Evolutionary conservation across 2,329 filamentous ascomycete species (phyloP), one percentile per base, ranked within the genome.

Genomic region (Helotiales sp.): DNA sequence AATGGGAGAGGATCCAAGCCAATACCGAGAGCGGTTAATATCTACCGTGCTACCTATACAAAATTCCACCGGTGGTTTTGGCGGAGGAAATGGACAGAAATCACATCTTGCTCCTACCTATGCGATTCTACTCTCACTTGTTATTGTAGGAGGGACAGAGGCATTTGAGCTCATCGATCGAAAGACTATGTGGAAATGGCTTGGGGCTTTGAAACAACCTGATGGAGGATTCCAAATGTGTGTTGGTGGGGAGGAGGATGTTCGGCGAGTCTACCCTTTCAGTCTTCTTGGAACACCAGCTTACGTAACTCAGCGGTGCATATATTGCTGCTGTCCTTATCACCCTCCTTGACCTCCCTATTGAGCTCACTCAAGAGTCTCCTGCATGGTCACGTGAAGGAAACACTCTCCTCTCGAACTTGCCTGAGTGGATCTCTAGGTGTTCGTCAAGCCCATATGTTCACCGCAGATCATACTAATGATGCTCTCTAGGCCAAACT

Each of bases 71-170:
- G 95, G 95, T 51, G 95, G 95, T 2, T 96, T 96, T 72, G 95
- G 92, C 52, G 95, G 93, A 62, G 93, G 95, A n/a, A 89, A 92
- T 72, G 92, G 93, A 27, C 95, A 98, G 71, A 81, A 84, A 64
- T 92, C 91, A 53, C 95, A 99, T 74, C 82, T 95, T 65, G 95
- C 95, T 57, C 88, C 90, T 47, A 91, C 90, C 0, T 99, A 98
- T 79, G 92, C 93, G 48, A 83, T 88, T 38, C 76, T 96, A 19
- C 81, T 99, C 58, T 85, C 89, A 46, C 79, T 99, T 52, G 84
- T 88, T 24, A 83, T 92, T 61, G 89, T 93, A 40, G 91, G 90
- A 52, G 91, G 89, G 8, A 76, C 87, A 58, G 86, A 89, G 56
- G 84, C 85, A 40, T 90, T 91, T 70, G 81, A 87, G 59, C 77